A percentile compares a stretch with the other conserved stretches of the same genome.
Conservation (phyloP, 169 alveolate genomes). For the Plasmodium gaboni region DNA sequence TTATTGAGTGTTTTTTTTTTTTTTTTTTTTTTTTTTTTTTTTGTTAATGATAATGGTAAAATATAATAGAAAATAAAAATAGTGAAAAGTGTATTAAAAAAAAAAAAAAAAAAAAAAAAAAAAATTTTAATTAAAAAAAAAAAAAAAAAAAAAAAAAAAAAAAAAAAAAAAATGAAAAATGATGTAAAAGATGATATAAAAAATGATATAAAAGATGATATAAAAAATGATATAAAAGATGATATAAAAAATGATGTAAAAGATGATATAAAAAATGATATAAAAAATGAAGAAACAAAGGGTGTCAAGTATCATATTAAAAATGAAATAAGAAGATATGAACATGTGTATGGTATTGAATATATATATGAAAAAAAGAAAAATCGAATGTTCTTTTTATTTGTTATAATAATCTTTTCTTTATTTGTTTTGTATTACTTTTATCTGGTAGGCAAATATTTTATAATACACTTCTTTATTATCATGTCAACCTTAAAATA, state of each 20-base stretch:
- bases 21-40: too few relatives aligned
- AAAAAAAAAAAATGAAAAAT: slow-evolving; percentile 2
- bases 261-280: not conserved
- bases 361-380: slow-evolving; percentile 56
- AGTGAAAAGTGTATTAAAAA: not conserved
- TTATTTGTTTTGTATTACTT: slow-evolving; percentile 40
- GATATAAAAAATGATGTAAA: not conserved
- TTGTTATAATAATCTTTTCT: slow-evolving; percentile 24
- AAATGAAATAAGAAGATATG: slow-evolving; percentile 68
- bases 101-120: not conserved
- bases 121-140: not conserved
- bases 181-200: not conserved
- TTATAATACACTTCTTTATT: slow-evolving; percentile 1
- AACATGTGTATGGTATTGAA: slow-evolving; percentile 61
- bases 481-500: not conserved
- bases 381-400: slow-evolving; percentile 20
- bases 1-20: too few relatives aligned
- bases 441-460: slow-evolving; percentile 37
- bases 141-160: not conserved
- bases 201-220: not conserved
- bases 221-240: not conserved
- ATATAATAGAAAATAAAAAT: too few relatives aligned
- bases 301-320: slow-evolving; percentile 13
- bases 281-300: not conserved
- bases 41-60: too few relatives aligned